Evolutionary conservation across 1,284 basidiomycete species (phyloP), one percentile per base, ranked within the genome.

Genomic region (Phellopilus nigrolimitatus): DNA sequence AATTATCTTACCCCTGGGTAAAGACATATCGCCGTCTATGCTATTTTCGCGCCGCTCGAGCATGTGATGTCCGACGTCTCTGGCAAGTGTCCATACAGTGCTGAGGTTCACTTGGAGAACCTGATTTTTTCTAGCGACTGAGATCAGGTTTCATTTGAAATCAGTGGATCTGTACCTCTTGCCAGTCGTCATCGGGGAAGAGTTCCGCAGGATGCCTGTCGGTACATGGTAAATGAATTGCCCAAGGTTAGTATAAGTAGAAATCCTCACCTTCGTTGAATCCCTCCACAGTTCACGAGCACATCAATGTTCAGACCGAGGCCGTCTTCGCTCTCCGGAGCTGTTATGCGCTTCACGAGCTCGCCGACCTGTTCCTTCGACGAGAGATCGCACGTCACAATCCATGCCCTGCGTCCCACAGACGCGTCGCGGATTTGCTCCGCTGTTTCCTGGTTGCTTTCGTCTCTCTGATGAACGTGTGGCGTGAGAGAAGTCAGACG

Each of bases 251-350:
- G 19, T 45, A 7, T 9, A 60, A 82, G 76, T 60, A 91, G 80
- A 37, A 84, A 83, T 52, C 89, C 88, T 51, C 86, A 82, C 67
- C 92, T 75, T 62, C 91, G 78, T 68, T 97, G 93, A 61, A 97
- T 97, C 43, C 94, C 95, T 50, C 90, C 95, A 66, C 93, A 97
- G 69, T 97, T 95, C 66, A 97, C 81, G 42, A 97, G 79, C 59
- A 97, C 76, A 66, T 97, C 84, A 58, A 97, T 84, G 50, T 80
- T 71, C n/a, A 55, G 43, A 22, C 53, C 49, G 9, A 55, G 44
- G 10, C 53, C 49, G 17, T 37, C 43, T 42, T 76, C 79, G 38
- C 72, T 77, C 72, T 85, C 79, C 53, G 73, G 67, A 43, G 77
- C 69, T 15, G 85, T 71, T 22, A 91, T 88, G 47, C 73, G 71